A percentile compares a stretch with the other conserved stretches of the same genome.
phyloP scores from a whole-genome alignment of 179 eudicot genomes.

The Vitellaria paradoxa region DNA sequence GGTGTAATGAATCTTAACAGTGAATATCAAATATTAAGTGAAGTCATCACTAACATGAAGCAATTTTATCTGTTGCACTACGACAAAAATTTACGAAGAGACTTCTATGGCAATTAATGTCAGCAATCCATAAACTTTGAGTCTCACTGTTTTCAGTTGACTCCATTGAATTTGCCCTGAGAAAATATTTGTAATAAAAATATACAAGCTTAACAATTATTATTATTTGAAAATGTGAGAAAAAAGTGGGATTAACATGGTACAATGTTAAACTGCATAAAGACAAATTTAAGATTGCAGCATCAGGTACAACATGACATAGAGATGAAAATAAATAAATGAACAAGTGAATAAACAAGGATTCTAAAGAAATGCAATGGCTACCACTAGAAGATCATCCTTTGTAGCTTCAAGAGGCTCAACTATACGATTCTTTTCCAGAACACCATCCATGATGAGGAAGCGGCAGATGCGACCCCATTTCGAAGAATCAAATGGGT shows the following conservation, averaged over 20 bases:
- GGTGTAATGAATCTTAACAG: background rate
- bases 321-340: background rate
- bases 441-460: constrained; percentile 54
- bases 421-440: constrained; percentile 57
- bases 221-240: too few relatives aligned
- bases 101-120: constrained; percentile 1
- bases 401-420: constrained; percentile 89
- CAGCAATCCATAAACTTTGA: background rate
- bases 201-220: background rate
- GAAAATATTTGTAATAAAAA: background rate
- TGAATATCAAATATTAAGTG: background rate
- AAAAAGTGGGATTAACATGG: too few relatives aligned
- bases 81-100: background rate
- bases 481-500: constrained; percentile 97
- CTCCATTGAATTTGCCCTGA: background rate
- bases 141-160: background rate
- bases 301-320: background rate
- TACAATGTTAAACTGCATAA: too few relatives aligned
- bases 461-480: constrained; percentile 95
- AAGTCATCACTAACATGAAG: background rate
- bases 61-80: background rate
- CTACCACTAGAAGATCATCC: constrained; percentile 94
- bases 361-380: constrained; percentile 13
- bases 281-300: background rate
- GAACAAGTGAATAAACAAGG: background rate